These are phyloP conservation scores for Neurospora sp. DNA, from an alignment of 2,329 filamentous ascomycete genomes.

Conservation along the genomic window DNA sequence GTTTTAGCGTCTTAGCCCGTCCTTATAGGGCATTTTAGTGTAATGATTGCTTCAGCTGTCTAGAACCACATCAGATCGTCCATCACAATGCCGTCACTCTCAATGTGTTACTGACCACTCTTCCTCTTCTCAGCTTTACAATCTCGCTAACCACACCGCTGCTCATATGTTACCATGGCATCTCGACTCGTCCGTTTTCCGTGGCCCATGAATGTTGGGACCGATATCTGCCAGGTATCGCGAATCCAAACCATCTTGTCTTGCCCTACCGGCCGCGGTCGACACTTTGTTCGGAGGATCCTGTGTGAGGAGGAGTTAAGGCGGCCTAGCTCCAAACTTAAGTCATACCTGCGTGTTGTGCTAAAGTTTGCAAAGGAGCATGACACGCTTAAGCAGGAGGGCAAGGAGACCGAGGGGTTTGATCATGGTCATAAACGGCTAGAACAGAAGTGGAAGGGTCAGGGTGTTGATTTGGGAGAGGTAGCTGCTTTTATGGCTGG, in stretches of 20 bases:
- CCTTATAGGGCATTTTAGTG: neutral
- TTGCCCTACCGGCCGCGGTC: constrained; percentile 23
- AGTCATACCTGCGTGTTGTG: constrained; percentile 2
- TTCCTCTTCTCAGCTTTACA: neutral
- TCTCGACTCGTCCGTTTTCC: constrained; percentile 40
- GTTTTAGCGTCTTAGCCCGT: neutral
- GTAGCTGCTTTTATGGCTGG: constrained; percentile 34
- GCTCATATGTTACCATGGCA: neutral
- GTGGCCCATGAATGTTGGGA: constrained; percentile 60
- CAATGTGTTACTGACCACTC: neutral
- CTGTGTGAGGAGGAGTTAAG: constrained; percentile 32
- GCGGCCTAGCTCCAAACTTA: constrained; percentile 2
- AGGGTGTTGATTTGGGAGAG: constrained; percentile 12
- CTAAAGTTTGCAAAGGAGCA: constrained; percentile 6
- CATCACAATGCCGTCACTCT: neutral
- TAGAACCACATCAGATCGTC: neutral
- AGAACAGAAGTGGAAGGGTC: neutral
- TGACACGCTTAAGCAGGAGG: constrained; percentile 6
- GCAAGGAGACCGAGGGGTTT: neutral
- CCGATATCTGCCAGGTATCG: constrained; percentile 63
- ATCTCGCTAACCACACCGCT: neutral
- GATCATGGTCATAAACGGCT: neutral
- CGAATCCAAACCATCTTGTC: constrained; percentile 53
- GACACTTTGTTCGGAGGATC: constrained; percentile 38
- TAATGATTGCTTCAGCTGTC: neutral